Evolutionary conservation across 768 basidiomycete species (phyloP), one percentile per base, ranked within the genome.

Genomic region (Lentinula lateritia): DNA sequence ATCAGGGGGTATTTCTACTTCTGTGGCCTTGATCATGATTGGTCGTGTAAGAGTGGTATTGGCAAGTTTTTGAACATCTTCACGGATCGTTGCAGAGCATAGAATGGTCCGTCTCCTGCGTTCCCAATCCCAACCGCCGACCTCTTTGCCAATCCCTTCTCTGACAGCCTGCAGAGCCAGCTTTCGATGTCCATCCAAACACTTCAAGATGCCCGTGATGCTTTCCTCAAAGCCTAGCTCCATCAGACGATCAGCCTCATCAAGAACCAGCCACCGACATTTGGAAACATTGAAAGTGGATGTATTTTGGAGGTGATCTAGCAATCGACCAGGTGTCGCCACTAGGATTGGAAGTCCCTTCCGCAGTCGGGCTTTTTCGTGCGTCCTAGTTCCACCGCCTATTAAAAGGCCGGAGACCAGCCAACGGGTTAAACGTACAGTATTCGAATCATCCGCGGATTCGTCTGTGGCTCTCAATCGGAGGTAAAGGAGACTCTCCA

Each of bases 171-270:
- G 83, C 67, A 77, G 66, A 5, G 92, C 93, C 6, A 95, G 78
- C 64, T 85, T 87, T 55, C 84, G 74, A 56, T 93, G 83, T 0
- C 93, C 94, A 62, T 98, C 94, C 20, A 99, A 73, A 9, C 90
- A 88, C 68, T 88, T 84, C 39, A 98, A 76, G 64, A 98, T 97
- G 1, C 93, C 94, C 60, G 83, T 85, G 67, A 99, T 90, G 0
- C 94, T 93, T 69, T 98, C 95, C 72, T 97, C 95, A 64, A 99
- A 99, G 0, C 97, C 97, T 46, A 98, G 85, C 65, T 98, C 95
- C 95, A 98, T 98, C 55, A 99, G 76, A 45, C 95, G 82, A 74
- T 99, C 97, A 6, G 96, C 95, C 76, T 99, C 97, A 70, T 99
- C 97, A 28, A 98, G 84, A 8, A 99, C 88, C 35, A 99, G 80